These are phyloP conservation scores for Hypericum perforatum DNA, from an alignment of 345 rosid species.

Conservation along the genomic window DNA sequence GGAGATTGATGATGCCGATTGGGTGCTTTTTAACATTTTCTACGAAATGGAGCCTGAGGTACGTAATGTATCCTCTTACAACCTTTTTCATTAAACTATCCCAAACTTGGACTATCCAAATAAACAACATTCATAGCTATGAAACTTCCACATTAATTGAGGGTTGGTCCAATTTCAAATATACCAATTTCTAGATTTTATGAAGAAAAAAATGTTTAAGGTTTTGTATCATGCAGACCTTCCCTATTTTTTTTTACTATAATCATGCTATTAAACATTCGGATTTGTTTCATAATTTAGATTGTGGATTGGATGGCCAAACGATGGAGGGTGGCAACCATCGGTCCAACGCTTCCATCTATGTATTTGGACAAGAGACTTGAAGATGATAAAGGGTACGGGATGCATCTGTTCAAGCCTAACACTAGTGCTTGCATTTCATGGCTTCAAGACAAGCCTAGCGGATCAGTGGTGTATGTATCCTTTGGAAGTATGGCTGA, in stretches of 20 bases:
- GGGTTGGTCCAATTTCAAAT: too few species aligned
- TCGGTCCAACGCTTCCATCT: slow-evolving; percentile 10
- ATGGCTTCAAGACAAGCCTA: slow-evolving; percentile 21
- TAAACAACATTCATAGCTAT: too few species aligned
- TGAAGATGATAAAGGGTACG: neutral
- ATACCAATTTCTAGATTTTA: too few species aligned
- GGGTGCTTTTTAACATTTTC: slow-evolving; percentile 20
- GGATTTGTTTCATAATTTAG: slow-evolving; percentile 9
- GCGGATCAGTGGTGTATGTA: slow-evolving; percentile 23
- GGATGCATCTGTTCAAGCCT: slow-evolving; percentile 10
- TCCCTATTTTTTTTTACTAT: too few species aligned
- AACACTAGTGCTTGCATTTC: slow-evolving; percentile 6
- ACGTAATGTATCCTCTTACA: neutral
- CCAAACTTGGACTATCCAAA: too few species aligned
- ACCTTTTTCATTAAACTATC: too few species aligned
- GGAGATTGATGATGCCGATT: slow-evolving; percentile 23
- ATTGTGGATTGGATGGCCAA: slow-evolving; percentile 24
- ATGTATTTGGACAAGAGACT: slow-evolving; percentile 12
- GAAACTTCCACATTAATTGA: too few species aligned
- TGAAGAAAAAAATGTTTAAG: too few species aligned
- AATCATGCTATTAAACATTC: too few species aligned
- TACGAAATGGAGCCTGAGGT: slow-evolving; percentile 20
- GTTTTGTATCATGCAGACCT: too few species aligned
- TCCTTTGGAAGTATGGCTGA: slow-evolving; percentile 28
- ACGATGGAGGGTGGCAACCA: slow-evolving; percentile 11